Conservation (phyloP, 495 filamentous ascomycete genomes). For the Xylaria palmicola region DNA sequence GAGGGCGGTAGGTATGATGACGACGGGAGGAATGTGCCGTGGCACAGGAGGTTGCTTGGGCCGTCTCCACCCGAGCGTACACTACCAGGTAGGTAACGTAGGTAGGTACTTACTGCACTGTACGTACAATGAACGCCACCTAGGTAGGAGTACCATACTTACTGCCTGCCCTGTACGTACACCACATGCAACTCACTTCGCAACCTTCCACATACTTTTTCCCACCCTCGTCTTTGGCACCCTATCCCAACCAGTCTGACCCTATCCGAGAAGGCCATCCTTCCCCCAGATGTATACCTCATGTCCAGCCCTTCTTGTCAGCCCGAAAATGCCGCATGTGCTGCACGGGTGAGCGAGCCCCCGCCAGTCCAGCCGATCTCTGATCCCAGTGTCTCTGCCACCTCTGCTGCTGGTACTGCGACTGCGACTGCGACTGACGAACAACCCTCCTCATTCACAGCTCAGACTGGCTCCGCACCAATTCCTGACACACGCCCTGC, state of each 20-base stretch:
- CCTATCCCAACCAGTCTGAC: slow-evolving; percentile 5
- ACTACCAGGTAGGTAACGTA: too few species aligned
- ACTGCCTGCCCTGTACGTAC: not conserved
- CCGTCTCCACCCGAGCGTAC: not conserved
- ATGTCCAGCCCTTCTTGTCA: slow-evolving; percentile 47
- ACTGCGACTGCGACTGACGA: slow-evolving; percentile 26
- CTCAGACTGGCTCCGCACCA: slow-evolving; percentile 28
- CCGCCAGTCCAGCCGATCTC: slow-evolving; percentile 22
- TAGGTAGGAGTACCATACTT: too few species aligned
- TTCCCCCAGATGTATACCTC: slow-evolving; percentile 49
- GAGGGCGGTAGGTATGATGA: not conserved
- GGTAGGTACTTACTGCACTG: not conserved
- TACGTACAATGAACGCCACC: slow-evolving; percentile 12
- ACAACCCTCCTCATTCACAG: slow-evolving; percentile 22
- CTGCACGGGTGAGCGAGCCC: slow-evolving; percentile 45
- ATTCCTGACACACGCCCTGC: slow-evolving; percentile 26
- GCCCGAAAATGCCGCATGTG: slow-evolving; percentile 51
- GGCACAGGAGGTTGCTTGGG: not conserved
- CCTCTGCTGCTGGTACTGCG: slow-evolving; percentile 24
- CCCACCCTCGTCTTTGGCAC: slow-evolving; percentile 11
- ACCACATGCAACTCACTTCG: slow-evolving; percentile 4
- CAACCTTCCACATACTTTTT: slow-evolving; percentile 6
- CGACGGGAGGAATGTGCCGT: slow-evolving; percentile 6
- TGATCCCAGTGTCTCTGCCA: slow-evolving; percentile 24
- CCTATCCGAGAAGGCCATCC: slow-evolving; percentile 22